Evolutionary conservation across 2,329 filamentous ascomycete species (phyloP), one percentile per base, ranked within the genome.

Genomic region (Pseudopithomyces maydicus): DNA sequence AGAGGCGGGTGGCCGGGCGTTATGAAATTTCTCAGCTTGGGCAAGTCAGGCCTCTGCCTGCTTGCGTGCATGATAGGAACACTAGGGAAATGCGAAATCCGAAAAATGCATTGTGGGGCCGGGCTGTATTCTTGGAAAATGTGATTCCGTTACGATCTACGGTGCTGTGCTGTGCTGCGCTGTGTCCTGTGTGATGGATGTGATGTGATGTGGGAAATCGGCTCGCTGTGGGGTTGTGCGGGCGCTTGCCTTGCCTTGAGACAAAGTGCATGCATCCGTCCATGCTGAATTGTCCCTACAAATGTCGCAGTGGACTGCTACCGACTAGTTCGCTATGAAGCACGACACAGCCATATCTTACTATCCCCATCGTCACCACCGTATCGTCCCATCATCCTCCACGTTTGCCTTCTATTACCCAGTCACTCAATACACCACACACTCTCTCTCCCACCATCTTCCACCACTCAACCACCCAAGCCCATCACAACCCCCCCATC

Each of bases 1-100:
- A 62, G 69, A 66, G 72, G 71, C 62, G 70, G 71, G 66, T 69
- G 71, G 69, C 68, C 65, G 72, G 72, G 72, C 72, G 72, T 75
- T 74, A 70, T 72, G 47, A 51, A 51, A 20, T 51, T 45, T 52
- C 54, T 51, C n/a, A 17, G 38, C 38, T 41, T 41, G 41, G 57
- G 62, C 61, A 68, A 67, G 70, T 64, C 70, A 66, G 65, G 69
- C 61, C 67, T 70, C 64, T 62, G 59, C 64, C 59, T 67, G 65
- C 67, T 71, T 68, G 67, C 62, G 59, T 65, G 67, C 71, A 74
- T 68, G 71, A 69, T 72, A 70, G 67, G 70, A n/a, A 67, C 63
- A 62, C 65, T 69, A 68, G 69, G 71, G 70, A 74, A 50, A 74
- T 73, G 70, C 66, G 68, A 73, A n/a, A 73, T 69, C 70, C 66